Conservation (phyloP, 257 asterid species). For the Solanum verrucosum region DNA sequence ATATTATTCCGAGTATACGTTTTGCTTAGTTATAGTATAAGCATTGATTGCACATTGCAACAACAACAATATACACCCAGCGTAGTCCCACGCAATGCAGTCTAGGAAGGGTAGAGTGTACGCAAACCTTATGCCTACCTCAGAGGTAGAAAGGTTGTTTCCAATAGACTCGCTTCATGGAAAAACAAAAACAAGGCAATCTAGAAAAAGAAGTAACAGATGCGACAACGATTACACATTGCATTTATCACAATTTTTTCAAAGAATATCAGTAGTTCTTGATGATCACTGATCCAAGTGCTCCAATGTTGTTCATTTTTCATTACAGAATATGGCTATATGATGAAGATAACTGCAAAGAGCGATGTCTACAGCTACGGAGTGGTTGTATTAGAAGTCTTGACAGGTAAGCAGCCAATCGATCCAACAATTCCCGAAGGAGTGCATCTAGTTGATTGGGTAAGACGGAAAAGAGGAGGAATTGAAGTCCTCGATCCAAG, state of each 20-base stretch:
- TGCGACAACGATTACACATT: background rate
- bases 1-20: background rate
- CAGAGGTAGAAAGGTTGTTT: background rate
- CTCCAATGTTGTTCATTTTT: background rate
- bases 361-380: constrained; percentile 42
- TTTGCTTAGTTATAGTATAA: background rate
- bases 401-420: constrained; percentile 39
- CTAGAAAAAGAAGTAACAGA: no score
- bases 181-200: background rate
- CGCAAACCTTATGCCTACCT: no score
- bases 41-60: background rate
- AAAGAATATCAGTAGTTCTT: background rate
- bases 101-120: no score
- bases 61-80: background rate
- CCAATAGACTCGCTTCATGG: no score
- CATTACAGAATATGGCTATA: constrained; percentile 29
- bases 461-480: constrained; percentile 16
- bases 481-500: constrained; percentile 25
- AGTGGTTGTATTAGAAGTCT: constrained; percentile 33
- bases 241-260: background rate
- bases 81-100: no score
- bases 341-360: constrained; percentile 39
- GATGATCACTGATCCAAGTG: background rate
- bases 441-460: constrained; percentile 34
- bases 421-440: constrained; percentile 48